Evolutionary conservation across 352 stramenopile species (phyloP), one percentile per base, ranked within the genome.

Genomic region (Phytophthora chlamydospora): DNA sequence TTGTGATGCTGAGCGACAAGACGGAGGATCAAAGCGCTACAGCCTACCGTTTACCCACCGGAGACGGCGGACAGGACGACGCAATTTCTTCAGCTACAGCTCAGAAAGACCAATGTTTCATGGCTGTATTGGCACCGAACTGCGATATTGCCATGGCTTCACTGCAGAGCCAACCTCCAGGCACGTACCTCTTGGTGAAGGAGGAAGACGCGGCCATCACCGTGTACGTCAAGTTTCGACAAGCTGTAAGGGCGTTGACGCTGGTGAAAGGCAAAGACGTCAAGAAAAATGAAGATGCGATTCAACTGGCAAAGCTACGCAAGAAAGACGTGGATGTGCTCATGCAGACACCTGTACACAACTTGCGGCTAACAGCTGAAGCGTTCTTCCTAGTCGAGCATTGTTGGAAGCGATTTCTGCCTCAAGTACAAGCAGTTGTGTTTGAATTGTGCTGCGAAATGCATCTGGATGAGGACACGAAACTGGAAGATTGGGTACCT

Each of bases 221-320:
- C 7, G 65, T 87, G n/a, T 83, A 78, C 32, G 31, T 90, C 17
- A 90, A 90, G 35, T 89, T 90, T 40, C 68, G 66, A 4, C 66
- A 71, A 49, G 68, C 75, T 0, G 66, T 86, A 34, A 71, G 81
- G 7, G 58, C 52, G n/a, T 58, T 76, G 29, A 66, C 72, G 6
- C 31, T 90, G 4, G 41, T 89, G 27, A 85, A 78, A 16, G 56
- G 54, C 14, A 88, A 86, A 56, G 77, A 85, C 5, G 32, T 78
- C 17, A 83, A 75, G 60, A 75, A 76, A 31, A 55, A 60, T 5
- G 66, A 73, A 6, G 53, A 73, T 1, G n/a, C 62, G 11, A 68
- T 86, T 42, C 61, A 82, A 6, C 76, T 82, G 68, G 66, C 62
- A 0, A 66, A 64, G 11, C 29, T 52, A 7, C 46, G 45, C 1